Base-by-base conservation (phyloP, 2,329 filamentous ascomycete species). In the Microsporum ferrugineum region DNA sequence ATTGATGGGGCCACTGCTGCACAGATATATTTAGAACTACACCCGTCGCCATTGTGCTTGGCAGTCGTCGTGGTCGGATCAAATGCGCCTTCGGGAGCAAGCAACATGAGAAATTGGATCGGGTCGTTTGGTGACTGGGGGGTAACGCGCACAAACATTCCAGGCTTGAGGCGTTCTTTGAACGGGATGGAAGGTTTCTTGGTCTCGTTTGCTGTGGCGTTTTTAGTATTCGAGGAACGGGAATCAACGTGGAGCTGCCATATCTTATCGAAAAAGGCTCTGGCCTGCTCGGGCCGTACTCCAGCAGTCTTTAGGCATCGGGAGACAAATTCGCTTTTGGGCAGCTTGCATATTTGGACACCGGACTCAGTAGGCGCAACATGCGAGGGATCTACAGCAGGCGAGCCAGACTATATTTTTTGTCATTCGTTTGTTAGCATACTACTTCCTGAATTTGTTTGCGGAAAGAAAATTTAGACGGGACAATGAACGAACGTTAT, bases 261-360 rank as follows among this genome's bases (percentile, higher is more conserved):
- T 55, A 55, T 55, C 33, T 55, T 55, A 36, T 55, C 51, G 8
- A 55, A 55, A 12, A 55, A 55, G 14, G 51, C n/a, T 55, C 51
- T 55, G 31, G 51, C 51, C 31, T 55, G 51, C 31, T 55, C 51
- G 51, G 51, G 51, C 29, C 51, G 51, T 55, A 55, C 51, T 55
- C 51, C 51, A 6, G 34, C 51, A 8, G 51, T 38, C 51, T 36
- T 55, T n/a, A 55, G 31, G 51, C 51, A 55, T 36, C 51, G 51
- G n/a, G 51, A 34, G 31, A 55, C 51, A 23, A 55, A 55, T 36
- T 55, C 51, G 5, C 51, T 10, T 34, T 55, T 55, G 14, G 51
- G 31, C 31, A 55, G 51, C 31, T 55, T 55, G 51, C 31, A 55
- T 34, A 55, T 36, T 31, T 55, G 33, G 5, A 55, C 17, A 12